Percentiles rank a stretch among this genome's conserved stretches.
Conservation (phyloP, 192 early-diverging fungal genomes). For the Backusella tuberculispora region DNA sequence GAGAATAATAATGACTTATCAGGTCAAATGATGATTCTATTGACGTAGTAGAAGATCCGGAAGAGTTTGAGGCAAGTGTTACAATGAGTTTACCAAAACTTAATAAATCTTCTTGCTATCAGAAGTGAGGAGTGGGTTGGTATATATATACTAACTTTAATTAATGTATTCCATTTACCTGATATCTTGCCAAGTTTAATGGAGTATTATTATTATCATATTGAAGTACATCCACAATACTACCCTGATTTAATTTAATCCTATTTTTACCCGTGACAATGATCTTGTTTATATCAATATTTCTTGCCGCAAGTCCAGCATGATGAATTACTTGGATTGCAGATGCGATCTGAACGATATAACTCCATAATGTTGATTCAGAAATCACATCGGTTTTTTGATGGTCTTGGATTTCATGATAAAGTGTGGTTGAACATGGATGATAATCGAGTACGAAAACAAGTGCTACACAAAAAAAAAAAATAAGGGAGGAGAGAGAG, state of each 20-base stretch:
- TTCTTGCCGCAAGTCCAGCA: slow-evolving; percentile 75
- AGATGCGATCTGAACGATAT: slow-evolving; percentile 73
- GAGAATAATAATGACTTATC: slow-evolving; percentile 70
- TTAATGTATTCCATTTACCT: too few relatives aligned
- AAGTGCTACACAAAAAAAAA: slow-evolving; percentile 59
- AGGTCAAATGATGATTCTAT: slow-evolving; percentile 69
- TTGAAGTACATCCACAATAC: slow-evolving; percentile 69
- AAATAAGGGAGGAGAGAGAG: neutral
- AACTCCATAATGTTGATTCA: slow-evolving; percentile 77
- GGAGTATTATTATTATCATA: slow-evolving; percentile 68
- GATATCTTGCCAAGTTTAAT: slow-evolving; percentile 50
- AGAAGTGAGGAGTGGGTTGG: neutral
- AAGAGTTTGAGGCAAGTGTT: slow-evolving; percentile 68
- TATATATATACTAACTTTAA: neutral
- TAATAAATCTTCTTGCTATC: slow-evolving; percentile 81
- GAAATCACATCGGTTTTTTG: slow-evolving; percentile 58
- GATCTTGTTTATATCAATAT: slow-evolving; percentile 81
- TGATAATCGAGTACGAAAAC: slow-evolving; percentile 95
- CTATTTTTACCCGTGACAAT: slow-evolving; percentile 82
- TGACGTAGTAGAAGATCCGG: slow-evolving; percentile 55
- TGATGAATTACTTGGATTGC: slow-evolving; percentile 82
- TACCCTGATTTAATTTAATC: slow-evolving; percentile 71
- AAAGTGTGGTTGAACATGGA: slow-evolving; percentile 76
- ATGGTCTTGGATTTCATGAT: slow-evolving; percentile 50
- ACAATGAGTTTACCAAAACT: slow-evolving; percentile 80